Percentiles rank a stretch among this genome's conserved stretches.
Evolutionary conservation across 2,329 filamentous ascomycete species (phyloP).

Genomic region (Didymella pinodella): DNA sequence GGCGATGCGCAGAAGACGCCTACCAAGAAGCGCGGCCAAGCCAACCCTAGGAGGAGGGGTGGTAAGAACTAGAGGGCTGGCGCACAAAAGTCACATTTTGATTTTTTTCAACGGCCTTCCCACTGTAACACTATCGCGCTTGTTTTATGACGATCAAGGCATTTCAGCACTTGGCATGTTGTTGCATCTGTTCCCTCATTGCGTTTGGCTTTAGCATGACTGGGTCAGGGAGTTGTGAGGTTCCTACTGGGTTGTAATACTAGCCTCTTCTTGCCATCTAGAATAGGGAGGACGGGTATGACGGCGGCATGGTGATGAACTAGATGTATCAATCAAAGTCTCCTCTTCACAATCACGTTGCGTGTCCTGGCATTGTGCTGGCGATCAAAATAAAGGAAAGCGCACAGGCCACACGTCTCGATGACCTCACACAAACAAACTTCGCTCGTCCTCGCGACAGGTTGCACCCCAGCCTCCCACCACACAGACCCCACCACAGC

Average conservation of each 20-base stretch:
- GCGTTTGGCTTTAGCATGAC: slow-evolving; percentile 15
- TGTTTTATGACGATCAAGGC: slow-evolving; percentile 13
- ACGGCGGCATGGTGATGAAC: slow-evolving; percentile 19
- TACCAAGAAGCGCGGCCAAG: slow-evolving; percentile 54
- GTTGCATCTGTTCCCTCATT: slow-evolving; percentile 18
- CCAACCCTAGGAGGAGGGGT: slow-evolving; percentile 54
- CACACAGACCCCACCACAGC: slow-evolving; percentile 16
- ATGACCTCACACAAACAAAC: slow-evolving; percentile 22
- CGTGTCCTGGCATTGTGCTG: neutral
- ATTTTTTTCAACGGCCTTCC: slow-evolving; percentile 15
- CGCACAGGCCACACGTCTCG: slow-evolving; percentile 6
- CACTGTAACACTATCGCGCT: slow-evolving; percentile 19
- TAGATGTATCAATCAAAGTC: slow-evolving; percentile 21
- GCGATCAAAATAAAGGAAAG: slow-evolving; percentile 4
- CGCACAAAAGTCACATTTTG: slow-evolving; percentile 13
- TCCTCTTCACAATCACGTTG: slow-evolving; percentile 18
- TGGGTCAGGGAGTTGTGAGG: slow-evolving; percentile 19
- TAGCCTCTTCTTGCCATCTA: slow-evolving; percentile 21
- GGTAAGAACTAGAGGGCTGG: slow-evolving; percentile 15
- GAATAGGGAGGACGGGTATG: slow-evolving; percentile 22
- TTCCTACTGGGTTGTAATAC: slow-evolving; percentile 18
- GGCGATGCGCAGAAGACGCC: slow-evolving; percentile 61
- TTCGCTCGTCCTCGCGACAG: slow-evolving; percentile 13
- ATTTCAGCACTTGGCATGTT: slow-evolving; percentile 13
- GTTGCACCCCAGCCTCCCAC: slow-evolving; percentile 17